Conservation (phyloP, 352 stramenopile species). For the Pythium dissotocum region DNA sequence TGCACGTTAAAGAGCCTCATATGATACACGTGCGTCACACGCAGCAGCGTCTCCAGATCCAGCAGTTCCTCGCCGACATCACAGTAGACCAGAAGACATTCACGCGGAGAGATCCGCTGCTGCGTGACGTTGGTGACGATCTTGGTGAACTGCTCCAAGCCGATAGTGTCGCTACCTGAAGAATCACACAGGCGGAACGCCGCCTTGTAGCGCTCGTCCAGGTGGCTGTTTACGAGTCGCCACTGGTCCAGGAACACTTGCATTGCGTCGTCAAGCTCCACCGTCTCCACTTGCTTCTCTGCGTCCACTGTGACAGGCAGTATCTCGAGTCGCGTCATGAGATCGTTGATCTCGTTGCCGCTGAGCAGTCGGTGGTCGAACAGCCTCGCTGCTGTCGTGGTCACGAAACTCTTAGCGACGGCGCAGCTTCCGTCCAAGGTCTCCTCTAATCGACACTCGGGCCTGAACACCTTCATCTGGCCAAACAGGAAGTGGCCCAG, state of each 20-base stretch:
- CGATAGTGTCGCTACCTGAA: conserved; percentile 47
- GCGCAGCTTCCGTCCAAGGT: conserved; percentile 49
- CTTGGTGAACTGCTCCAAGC: conserved; percentile 71
- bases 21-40: conserved; percentile 59
- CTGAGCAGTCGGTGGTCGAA: conserved; percentile 50
- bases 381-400: conserved; percentile 35
- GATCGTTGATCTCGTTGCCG: conserved; percentile 31
- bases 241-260: conserved; percentile 56
- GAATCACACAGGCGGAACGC: conserved; percentile 45
- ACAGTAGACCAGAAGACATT: conserved; percentile 66
- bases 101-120: conserved; percentile 42
- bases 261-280: conserved; percentile 77
- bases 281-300: conserved; percentile 3
- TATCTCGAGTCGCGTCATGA: conserved; percentile 38
- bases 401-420: conserved; percentile 36
- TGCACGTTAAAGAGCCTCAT: conserved; percentile 52
- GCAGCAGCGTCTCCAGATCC: conserved; percentile 52
- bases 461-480: conserved; percentile 69
- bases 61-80: conserved; percentile 66
- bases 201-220: conserved; percentile 62
- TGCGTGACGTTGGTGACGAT: conserved; percentile 67
- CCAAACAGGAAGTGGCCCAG: conserved; percentile 66
- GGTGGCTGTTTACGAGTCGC: conserved; percentile 40
- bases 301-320: conserved; percentile 24
- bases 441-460: conserved; percentile 57